Percentiles rank a stretch among this genome's conserved stretches.
phyloP scores from a whole-genome alignment of 805 yeast species.

The Saturnispora saitoi region DNA sequence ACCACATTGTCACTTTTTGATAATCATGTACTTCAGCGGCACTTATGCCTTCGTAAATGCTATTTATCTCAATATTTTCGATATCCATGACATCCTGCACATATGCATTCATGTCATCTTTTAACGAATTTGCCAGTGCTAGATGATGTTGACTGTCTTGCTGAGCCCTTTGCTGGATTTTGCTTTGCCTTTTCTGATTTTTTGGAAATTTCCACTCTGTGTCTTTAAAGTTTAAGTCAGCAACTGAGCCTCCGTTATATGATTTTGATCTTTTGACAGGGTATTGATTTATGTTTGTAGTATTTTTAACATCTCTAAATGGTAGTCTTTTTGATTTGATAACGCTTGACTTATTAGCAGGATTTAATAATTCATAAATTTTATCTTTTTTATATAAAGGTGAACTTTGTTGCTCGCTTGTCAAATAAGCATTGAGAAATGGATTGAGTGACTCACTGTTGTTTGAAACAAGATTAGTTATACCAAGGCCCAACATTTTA shows the following conservation, averaged over 20 bases:
- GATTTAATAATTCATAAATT: neutral
- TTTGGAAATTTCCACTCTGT: neutral
- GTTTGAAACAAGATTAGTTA: neutral
- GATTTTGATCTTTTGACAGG: neutral
- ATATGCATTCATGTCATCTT: neutral
- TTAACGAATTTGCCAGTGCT: neutral
- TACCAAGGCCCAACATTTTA: neutral
- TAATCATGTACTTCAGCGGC: constrained; percentile 7
- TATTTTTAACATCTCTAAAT: neutral
- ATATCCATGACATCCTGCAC: neutral
- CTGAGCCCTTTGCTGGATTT: constrained; percentile 4
- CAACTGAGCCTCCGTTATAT: neutral
- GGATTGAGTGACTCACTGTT: neutral
- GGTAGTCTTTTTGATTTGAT: neutral
- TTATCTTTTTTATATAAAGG: neutral
- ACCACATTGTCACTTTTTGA: constrained; percentile 7
- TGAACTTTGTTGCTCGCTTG: neutral
- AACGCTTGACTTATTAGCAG: neutral
- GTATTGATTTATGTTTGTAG: too few relatives aligned
- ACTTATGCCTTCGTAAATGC: constrained; percentile 7
- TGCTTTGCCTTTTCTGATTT: neutral
- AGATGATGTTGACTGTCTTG: neutral
- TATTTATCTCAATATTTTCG: neutral
- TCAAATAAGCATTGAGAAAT: neutral
- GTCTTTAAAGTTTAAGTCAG: neutral